phyloP scores from a whole-genome alignment of 163 green algal genomes.

The Scenedesmus sp. region DNA sequence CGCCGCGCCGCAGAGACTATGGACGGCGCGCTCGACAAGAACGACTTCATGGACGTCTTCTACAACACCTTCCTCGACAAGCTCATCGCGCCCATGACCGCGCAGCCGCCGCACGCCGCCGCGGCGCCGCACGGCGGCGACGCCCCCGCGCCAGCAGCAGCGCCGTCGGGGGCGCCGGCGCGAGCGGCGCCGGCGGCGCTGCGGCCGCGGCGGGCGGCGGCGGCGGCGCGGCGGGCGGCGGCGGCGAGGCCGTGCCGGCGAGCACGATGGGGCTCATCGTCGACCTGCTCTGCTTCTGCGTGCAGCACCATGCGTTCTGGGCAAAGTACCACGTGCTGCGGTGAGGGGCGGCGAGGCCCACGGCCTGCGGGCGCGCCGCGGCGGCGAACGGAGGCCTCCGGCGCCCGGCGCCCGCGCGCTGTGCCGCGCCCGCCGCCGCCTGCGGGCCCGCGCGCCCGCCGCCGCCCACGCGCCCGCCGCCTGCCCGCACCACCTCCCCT shows the following conservation, averaged over 20 bases:
- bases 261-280: constrained; percentile 81
- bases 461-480: too few species aligned
- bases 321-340: constrained; percentile 50
- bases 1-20: constrained; percentile 73
- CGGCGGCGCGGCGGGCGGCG: neutral
- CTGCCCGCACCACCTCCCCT: too few species aligned
- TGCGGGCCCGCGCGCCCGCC: too few species aligned
- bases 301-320: constrained; percentile 82
- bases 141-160: constrained; percentile 28
- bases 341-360: too few species aligned
- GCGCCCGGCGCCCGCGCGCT: too few species aligned
- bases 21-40: constrained; percentile 75
- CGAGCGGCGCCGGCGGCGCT: constrained; percentile 7
- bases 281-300: constrained; percentile 96
- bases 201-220: neutral
- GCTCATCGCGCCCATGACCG: neutral
- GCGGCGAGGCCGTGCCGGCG: constrained; percentile 49
- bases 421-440: too few species aligned
- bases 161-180: constrained; percentile 25
- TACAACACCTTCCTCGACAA: neutral
- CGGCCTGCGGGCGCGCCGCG: too few species aligned
- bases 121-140: constrained; percentile 50
- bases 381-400: too few species aligned
- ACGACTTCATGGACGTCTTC: constrained; percentile 86
- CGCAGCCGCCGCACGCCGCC: too few species aligned